These are phyloP conservation scores for Coniophora puteana DNA, from an alignment of 1,284 basidiomycete species.

Conservation along the genomic window DNA sequence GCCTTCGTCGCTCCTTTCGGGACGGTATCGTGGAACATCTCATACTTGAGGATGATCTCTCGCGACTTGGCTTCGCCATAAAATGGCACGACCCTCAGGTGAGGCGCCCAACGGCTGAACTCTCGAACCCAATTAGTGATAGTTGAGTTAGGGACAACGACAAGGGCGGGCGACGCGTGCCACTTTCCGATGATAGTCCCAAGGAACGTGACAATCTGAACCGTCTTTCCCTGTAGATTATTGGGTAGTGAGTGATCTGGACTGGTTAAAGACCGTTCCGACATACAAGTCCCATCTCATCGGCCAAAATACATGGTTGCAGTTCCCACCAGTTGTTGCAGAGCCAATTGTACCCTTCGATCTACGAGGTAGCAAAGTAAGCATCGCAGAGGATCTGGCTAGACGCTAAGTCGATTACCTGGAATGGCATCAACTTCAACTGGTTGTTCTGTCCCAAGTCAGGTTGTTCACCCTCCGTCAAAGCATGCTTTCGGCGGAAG, in stretches of 20 bases:
- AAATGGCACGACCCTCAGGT: constrained; percentile 78
- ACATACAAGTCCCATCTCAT: constrained; percentile 92
- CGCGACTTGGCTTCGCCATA: constrained; percentile 77
- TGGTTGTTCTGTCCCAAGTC: constrained; percentile 59
- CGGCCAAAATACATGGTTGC: constrained; percentile 92
- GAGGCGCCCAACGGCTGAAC: constrained; percentile 89
- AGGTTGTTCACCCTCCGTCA: constrained; percentile 45
- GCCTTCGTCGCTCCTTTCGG: constrained; percentile 43
- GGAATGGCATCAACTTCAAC: constrained; percentile 81
- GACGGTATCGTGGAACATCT: constrained; percentile 63
- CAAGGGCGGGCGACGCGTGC: constrained; percentile 73
- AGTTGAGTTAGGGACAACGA: constrained; percentile 94
- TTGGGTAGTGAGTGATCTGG: constrained; percentile 12
- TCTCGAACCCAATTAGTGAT: constrained; percentile 87
- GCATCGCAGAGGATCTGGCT: constrained; percentile 8
- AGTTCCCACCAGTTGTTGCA: constrained; percentile 85
- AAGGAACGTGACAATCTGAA: constrained; percentile 87
- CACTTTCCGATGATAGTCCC: constrained; percentile 68
- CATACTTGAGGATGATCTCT: constrained; percentile 79
- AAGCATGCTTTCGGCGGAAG: constrained; percentile 41
- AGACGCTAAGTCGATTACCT: constrained; percentile 39
- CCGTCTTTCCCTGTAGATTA: constrained; percentile 76
- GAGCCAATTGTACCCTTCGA: constrained; percentile 93
- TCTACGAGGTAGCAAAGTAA: constrained; percentile 44
- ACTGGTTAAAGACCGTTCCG: background rate